A percentile compares a stretch with the other conserved stretches of the same genome.
These are phyloP conservation scores for Phytophthora sojae DNA, from an alignment of 352 stramenopile species.

Conservation along the genomic window DNA sequence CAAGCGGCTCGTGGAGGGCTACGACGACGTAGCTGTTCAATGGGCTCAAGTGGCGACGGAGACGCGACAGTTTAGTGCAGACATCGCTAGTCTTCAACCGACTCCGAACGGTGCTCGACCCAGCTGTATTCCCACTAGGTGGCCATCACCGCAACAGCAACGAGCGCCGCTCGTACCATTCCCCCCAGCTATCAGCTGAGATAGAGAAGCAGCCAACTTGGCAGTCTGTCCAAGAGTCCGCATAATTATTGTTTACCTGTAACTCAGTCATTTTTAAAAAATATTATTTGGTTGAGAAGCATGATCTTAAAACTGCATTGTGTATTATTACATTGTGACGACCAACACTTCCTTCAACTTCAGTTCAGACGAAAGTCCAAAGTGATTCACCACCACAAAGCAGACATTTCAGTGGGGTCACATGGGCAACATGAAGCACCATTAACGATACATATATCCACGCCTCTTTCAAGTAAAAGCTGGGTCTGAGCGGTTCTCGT, in stretches of 20 bases:
- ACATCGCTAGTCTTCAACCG: conserved; percentile 12
- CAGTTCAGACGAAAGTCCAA: too few relatives aligned
- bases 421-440: too few relatives aligned
- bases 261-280: too few relatives aligned
- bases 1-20: conserved; percentile 20
- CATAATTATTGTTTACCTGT: neutral
- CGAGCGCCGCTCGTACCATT: neutral
- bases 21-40: conserved; percentile 12
- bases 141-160: neutral
- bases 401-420: too few relatives aligned
- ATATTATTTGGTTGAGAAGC: too few relatives aligned
- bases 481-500: too few relatives aligned
- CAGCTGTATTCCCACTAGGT: neutral
- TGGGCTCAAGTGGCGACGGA: conserved; percentile 24
- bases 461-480: too few relatives aligned
- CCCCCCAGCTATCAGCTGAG: neutral
- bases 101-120: neutral
- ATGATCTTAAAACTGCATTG: too few relatives aligned
- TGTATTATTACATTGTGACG: too few relatives aligned
- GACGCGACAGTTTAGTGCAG: conserved; percentile 11
- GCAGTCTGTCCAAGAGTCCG: neutral
- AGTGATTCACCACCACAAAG: too few relatives aligned
- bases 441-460: too few relatives aligned
- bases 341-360: too few relatives aligned
- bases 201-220: neutral